Evolutionary conservation across 768 basidiomycete species (phyloP).

Genomic region (Collybia sp.): DNA sequence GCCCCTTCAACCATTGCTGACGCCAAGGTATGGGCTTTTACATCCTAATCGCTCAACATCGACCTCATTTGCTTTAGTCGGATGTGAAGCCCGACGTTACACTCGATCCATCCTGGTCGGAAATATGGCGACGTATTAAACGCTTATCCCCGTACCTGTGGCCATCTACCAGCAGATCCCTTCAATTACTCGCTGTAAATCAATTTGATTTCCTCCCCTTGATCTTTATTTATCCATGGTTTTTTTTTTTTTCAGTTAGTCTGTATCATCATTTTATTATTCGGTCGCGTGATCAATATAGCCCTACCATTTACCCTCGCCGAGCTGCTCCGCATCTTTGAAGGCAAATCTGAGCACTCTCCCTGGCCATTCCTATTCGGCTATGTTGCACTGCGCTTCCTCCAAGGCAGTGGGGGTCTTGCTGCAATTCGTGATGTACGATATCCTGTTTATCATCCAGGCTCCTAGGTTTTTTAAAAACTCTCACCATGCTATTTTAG

Average conservation of each 20-base stretch:
- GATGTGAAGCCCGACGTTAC: constrained; percentile 46
- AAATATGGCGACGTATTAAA: constrained; percentile 59
- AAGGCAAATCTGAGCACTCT: constrained; percentile 37
- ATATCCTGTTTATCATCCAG: constrained; percentile 1
- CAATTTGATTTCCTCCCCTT: constrained; percentile 2
- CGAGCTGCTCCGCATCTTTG: constrained; percentile 53
- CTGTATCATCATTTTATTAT: constrained; percentile 65
- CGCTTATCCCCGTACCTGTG: constrained; percentile 79
- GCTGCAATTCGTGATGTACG: constrained; percentile 58
- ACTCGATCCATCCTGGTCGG: constrained; percentile 66
- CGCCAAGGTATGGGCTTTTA: constrained; percentile 26
- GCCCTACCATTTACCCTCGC: constrained; percentile 70
- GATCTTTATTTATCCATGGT: neutral
- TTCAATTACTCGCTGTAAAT: constrained; percentile 69
- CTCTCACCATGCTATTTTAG: constrained; percentile 22
- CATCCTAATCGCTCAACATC: neutral
- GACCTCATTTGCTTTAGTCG: constrained; percentile 18
- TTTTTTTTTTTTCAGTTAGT: constrained; percentile 36
- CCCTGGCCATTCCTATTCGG: constrained; percentile 67
- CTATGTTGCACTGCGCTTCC: constrained; percentile 67
- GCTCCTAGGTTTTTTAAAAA: neutral
- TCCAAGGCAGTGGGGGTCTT: constrained; percentile 76
- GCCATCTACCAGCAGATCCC: constrained; percentile 60
- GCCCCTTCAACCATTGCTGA: constrained; percentile 35
- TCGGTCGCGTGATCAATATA: constrained; percentile 76